phyloP scores from a whole-genome alignment of 78 protist species.

The Speleostelium caveatum region DNA sequence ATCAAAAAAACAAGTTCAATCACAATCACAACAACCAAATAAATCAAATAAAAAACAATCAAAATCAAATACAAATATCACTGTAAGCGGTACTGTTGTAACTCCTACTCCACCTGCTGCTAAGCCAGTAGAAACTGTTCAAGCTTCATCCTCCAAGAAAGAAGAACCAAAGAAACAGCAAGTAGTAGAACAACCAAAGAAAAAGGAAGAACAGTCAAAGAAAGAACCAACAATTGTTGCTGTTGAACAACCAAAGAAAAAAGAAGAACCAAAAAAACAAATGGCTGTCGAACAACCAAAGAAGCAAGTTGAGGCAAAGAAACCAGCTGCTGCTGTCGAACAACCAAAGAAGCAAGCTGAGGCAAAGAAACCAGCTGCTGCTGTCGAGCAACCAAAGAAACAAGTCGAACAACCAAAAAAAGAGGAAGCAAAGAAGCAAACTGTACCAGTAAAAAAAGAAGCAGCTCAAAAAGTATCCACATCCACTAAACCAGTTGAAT shows the following conservation, averaged over 20 bases:
- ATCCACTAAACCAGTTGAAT: too few species aligned
- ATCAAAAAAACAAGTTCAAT: background rate
- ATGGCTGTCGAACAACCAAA: background rate
- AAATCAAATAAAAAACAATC: too few species aligned
- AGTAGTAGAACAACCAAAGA: conserved; percentile 5
- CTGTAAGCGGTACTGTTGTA: too few species aligned
- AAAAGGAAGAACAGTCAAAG: background rate
- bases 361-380: background rate
- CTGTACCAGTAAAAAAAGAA: too few species aligned
- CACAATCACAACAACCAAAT: background rate
- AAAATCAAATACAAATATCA: too few species aligned
- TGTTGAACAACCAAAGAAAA: background rate
- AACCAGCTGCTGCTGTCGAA: background rate
- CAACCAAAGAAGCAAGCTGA: background rate
- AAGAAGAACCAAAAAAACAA: background rate
- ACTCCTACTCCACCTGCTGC: too few species aligned
- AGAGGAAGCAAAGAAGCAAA: too few species aligned
- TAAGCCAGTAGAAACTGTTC: too few species aligned
- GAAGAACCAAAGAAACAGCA: background rate
- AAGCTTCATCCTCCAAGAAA: too few species aligned
- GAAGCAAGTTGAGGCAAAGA: background rate
- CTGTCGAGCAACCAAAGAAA: background rate
- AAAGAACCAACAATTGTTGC: background rate
- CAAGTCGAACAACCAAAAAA: too few species aligned
- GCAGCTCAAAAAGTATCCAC: too few species aligned